Percentiles rank a stretch among this genome's conserved stretches.
These are phyloP conservation scores for Reutealis trisperma DNA, from an alignment of 345 rosid species.

Conservation along the genomic window DNA sequence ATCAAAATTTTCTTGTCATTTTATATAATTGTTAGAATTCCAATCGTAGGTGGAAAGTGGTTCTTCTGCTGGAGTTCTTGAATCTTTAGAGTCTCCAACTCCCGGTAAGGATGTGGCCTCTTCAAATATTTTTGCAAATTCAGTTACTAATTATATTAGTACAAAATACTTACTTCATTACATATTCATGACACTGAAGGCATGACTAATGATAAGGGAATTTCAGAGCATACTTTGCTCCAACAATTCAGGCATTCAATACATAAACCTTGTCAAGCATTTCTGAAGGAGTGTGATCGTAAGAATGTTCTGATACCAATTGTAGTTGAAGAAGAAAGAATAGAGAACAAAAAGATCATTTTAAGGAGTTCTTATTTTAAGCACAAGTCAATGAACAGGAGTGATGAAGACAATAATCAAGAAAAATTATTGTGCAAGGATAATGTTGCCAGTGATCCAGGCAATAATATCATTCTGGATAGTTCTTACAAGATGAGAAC, in stretches of 20 bases:
- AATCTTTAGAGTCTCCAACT: constrained; percentile 27
- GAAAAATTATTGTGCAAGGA: constrained; percentile 31
- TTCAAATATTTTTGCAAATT: constrained; percentile 1
- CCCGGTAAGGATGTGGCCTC: constrained; percentile 37
- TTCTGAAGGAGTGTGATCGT: constrained; percentile 30
- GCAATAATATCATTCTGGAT: not conserved
- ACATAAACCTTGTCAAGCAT: constrained; percentile 32
- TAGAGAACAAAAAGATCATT: constrained; percentile 48
- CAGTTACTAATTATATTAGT: not conserved
- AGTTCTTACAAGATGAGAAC: constrained; percentile 9
- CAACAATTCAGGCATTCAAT: constrained; percentile 30
- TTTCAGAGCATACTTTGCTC: constrained; percentile 18
- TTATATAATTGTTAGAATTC: constrained; percentile 9
- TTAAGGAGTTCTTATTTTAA: constrained; percentile 69
- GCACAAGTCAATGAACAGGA: constrained; percentile 47
- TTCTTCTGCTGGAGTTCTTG: constrained; percentile 26
- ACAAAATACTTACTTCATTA: constrained; percentile 11
- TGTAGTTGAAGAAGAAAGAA: constrained; percentile 40
- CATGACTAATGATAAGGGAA: constrained; percentile 21
- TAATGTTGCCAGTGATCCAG: constrained; percentile 23
- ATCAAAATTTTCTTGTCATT: constrained; percentile 10
- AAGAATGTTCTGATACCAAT: constrained; percentile 20
- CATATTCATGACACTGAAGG: constrained; percentile 21
- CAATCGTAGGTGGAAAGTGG: constrained; percentile 47
- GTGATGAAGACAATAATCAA: constrained; percentile 34